Evolutionary conservation across 495 filamentous ascomycete species (phyloP).

Genomic region (Bryoglossum gracile): DNA sequence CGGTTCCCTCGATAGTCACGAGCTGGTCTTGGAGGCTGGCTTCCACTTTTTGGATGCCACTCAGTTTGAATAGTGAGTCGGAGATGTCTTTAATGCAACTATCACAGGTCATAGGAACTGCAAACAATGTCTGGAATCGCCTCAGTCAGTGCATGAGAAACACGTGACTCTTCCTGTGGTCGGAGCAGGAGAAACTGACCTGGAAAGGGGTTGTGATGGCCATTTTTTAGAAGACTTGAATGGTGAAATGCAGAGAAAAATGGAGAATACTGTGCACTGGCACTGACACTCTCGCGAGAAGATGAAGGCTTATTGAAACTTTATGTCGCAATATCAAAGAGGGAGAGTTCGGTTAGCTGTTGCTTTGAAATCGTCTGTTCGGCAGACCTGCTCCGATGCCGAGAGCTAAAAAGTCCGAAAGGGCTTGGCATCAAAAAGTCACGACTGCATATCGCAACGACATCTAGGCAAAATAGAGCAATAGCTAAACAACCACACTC

Average conservation of each 20-base stretch:
- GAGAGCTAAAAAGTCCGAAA: conserved; percentile 9
- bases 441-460: conserved; percentile 13
- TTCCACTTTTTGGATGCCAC: conserved; percentile 62
- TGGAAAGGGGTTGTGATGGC: conserved; percentile 27
- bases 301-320: background rate
- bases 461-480: background rate
- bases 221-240: too few species aligned
- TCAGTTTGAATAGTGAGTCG: conserved; percentile 60
- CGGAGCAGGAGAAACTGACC: conserved; percentile 15
- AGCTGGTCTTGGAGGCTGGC: conserved; percentile 59
- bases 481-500: conserved; percentile 1
- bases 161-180: conserved; percentile 13
- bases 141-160: background rate
- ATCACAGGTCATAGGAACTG: conserved; percentile 89
- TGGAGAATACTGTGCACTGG: too few species aligned
- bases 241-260: too few species aligned
- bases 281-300: background rate
- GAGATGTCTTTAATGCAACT: conserved; percentile 80
- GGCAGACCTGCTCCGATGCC: background rate
- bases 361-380: conserved; percentile 28
- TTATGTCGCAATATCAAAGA: conserved; percentile 1
- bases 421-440: conserved; percentile 23
- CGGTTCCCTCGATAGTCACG: conserved; percentile 62
- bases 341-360: too few species aligned
- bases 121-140: conserved; percentile 72